A percentile compares a stretch with the other conserved stretches of the same genome.
Conservation (phyloP, 75 land plant genomes). For the Sequoia sempervirens region DNA sequence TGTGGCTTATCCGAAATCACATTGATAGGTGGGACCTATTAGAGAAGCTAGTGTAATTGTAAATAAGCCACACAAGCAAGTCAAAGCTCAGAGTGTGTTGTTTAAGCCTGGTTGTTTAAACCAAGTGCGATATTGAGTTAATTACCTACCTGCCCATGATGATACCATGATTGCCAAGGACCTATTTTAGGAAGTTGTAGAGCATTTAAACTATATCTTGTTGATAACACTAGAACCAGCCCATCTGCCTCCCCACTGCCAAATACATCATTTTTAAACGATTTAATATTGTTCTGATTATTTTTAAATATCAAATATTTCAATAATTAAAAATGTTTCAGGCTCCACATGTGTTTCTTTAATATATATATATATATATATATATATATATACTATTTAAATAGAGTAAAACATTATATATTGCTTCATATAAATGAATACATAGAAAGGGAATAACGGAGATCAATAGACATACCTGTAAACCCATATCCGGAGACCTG, state of each 20-base stretch:
- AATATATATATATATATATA: too few species aligned
- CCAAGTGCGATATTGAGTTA: not conserved
- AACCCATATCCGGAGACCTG: constrained; percentile 11
- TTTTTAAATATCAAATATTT: too few species aligned
- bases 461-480: not conserved
- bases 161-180: constrained; percentile 38
- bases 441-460: not conserved
- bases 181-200: constrained; percentile 20
- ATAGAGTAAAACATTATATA: not conserved
- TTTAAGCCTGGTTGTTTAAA: not conserved
- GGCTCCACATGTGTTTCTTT: too few species aligned
- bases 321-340: too few species aligned
- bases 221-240: constrained; percentile 30
- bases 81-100: too few species aligned
- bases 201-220: constrained; percentile 27
- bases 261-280: not conserved
- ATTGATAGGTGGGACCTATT: too few species aligned
- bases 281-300: not conserved
- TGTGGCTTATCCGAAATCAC: too few species aligned
- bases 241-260: constrained; percentile 47
- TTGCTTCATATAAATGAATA: not conserved
- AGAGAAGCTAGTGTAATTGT: too few species aligned
- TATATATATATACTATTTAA: too few species aligned
- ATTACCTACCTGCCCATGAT: constrained; percentile 19
- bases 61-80: too few species aligned